These are phyloP conservation scores for Houttuynia cordata DNA, from an alignment of 164 flowering plant genomes.

Conservation along the genomic window DNA sequence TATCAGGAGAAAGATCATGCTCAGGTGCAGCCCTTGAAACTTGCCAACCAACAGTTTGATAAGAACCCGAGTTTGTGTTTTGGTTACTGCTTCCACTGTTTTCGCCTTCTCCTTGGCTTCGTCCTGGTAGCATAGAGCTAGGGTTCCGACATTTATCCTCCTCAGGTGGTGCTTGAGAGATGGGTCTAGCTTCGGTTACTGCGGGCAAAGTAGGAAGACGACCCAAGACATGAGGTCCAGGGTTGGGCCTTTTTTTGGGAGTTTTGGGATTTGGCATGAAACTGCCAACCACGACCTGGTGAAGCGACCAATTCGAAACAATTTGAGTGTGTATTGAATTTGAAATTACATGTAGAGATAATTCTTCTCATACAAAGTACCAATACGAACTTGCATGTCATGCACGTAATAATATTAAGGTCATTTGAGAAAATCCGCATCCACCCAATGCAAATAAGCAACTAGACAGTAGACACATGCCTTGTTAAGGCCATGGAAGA, in stretches of 20 bases:
- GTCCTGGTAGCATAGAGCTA: constrained; percentile 22
- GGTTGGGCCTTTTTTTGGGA: constrained; percentile 31
- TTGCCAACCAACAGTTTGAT: constrained; percentile 27
- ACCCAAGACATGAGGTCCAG: constrained; percentile 18
- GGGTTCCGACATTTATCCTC: constrained; percentile 17
- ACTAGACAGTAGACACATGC: too few species aligned
- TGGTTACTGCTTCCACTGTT: constrained; percentile 15
- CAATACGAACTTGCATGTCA: neutral
- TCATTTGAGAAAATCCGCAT: too few species aligned
- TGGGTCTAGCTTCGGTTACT: constrained; percentile 37
- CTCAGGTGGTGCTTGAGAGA: constrained; percentile 35
- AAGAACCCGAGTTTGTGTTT: constrained; percentile 15
- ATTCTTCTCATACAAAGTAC: too few species aligned
- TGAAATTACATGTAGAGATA: neutral
- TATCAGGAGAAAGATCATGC: constrained; percentile 50
- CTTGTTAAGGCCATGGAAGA: too few species aligned
- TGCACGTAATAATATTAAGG: too few species aligned
- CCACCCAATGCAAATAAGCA: too few species aligned
- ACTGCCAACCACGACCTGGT: constrained; percentile 67
- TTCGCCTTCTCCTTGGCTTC: constrained; percentile 29
- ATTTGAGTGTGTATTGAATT: neutral
- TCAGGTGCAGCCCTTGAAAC: constrained; percentile 17
- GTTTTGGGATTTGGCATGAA: constrained; percentile 41
- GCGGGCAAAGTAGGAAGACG: constrained; percentile 17
- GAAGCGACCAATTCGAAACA: neutral